Evolutionary conservation across 2,329 filamentous ascomycete species (phyloP), one percentile per base, ranked within the genome.

Genomic region (Helminthosporium solani): DNA sequence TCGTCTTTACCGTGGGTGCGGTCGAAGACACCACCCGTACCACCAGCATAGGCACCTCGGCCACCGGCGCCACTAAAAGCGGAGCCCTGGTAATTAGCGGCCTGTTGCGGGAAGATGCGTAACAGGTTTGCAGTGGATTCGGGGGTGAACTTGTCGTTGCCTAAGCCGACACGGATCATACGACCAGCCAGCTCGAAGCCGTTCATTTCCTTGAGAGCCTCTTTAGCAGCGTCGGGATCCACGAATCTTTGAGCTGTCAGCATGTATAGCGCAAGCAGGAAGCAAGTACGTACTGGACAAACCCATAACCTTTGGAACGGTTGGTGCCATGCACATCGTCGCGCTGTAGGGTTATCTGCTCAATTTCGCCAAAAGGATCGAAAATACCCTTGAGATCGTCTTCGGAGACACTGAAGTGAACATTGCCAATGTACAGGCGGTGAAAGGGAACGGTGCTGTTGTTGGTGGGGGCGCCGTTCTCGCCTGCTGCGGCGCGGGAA

Each of bases 101-200:
- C 61, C 61, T 75, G 76, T 66, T 77, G 85, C 72, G 90, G 87
- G 78, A 95, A 95, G 75, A 90, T 90, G 77, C 95, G 90, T 68
- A 95, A 78, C 70, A 95, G 83, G 75, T 89, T 91, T 71, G 90
- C 87, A 73, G 90, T 96, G 74, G 90, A 94, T 77, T 97, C 94
- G 67, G 91, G 88, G 74, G 91, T 97, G 76, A 97, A 97, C 83
- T 97, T 97, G 88, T 99, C 94, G 78, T 96, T 99, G 75, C 94
- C 94, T 77, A 99, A 89, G 73, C 94, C 94, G 73, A 99, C 95
- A 70, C 94, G 90, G 71, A 99, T 97, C 55, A 91, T 90, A 70
- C 94, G 91, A 73, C 91, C 91, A 64, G 94, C 94, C 61, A 99
- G 85, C 75, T 97, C 94, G 76, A 97, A 99, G 56, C 92, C 91